phyloP scores from a whole-genome alignment of 441 rosid species.

The Pelargonium fulgidum region DNA sequence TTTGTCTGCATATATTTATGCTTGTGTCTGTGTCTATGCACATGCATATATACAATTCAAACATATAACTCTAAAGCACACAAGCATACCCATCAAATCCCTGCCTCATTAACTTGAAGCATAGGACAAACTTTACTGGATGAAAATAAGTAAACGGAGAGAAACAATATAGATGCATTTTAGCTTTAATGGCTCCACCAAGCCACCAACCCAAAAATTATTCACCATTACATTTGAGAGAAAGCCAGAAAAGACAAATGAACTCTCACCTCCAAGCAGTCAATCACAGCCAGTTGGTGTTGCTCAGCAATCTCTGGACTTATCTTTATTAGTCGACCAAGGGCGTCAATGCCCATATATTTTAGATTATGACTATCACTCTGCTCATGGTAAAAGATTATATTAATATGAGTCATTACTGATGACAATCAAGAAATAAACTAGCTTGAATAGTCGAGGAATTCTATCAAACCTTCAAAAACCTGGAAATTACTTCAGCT shows the following conservation, averaged over 20 bases:
- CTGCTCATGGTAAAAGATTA: constrained; percentile 40
- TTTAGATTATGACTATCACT: constrained; percentile 91
- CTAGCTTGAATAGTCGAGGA: constrained; percentile 11
- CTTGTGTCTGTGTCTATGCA: not conserved
- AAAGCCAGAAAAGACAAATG: constrained; percentile 5
- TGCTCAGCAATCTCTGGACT: constrained; percentile 92
- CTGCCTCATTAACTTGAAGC: too few relatives aligned
- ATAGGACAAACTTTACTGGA: too few relatives aligned
- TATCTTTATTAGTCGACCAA: constrained; percentile 79
- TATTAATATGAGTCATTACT: constrained; percentile 18
- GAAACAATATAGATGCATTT: too few relatives aligned
- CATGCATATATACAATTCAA: not conserved
- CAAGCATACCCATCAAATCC: too few relatives aligned
- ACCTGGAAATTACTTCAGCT: constrained; percentile 73
- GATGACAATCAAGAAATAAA: not conserved
- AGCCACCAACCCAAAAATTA: not conserved
- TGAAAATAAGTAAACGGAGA: too few relatives aligned
- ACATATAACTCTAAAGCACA: too few relatives aligned
- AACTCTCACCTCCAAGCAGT: constrained; percentile 86
- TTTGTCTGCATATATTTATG: not conserved
- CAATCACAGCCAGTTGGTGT: constrained; percentile 93
- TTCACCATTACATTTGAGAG: not conserved
- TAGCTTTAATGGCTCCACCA: not conserved
- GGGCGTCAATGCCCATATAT: constrained; percentile 95
- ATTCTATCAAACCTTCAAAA: constrained; percentile 64